Percentiles rank a stretch among this genome's conserved stretches.
These are phyloP conservation scores for Capronia americana DNA, from an alignment of 2,329 filamentous ascomycete species.

Conservation along the genomic window DNA sequence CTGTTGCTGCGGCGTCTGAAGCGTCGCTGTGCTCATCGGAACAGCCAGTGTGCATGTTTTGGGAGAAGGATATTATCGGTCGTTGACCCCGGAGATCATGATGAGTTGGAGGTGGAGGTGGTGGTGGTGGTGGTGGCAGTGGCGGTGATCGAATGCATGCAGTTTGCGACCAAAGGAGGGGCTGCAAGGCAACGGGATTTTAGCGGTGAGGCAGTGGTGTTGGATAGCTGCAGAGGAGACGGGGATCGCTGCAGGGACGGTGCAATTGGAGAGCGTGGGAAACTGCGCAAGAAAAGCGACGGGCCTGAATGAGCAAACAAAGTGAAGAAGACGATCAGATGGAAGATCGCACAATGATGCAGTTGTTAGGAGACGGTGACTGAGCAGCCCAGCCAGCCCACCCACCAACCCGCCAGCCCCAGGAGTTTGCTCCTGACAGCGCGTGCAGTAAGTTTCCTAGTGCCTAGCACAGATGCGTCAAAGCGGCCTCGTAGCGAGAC, in stretches of 20 bases:
- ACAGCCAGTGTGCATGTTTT: constrained; percentile 37
- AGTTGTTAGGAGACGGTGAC: constrained; percentile 1
- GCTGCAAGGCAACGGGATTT: constrained; percentile 4
- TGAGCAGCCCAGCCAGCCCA: not conserved
- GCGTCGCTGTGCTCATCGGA: constrained; percentile 40
- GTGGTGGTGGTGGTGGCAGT: constrained; percentile 8
- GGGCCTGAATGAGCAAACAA: constrained; percentile 8
- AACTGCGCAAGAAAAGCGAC: constrained; percentile 1
- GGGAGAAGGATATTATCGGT: constrained; percentile 31
- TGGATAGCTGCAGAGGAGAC: not conserved
- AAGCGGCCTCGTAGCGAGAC: constrained; percentile 20
- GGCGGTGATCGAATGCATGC: constrained; percentile 23
- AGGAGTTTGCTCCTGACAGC: constrained; percentile 9
- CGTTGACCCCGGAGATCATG: constrained; percentile 41
- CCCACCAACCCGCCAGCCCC: constrained; percentile 4
- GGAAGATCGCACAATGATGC: constrained; percentile 5
- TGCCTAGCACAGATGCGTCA: constrained; percentile 15
- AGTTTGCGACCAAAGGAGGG: constrained; percentile 13
- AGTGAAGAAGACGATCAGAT: constrained; percentile 9
- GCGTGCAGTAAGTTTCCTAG: not conserved
- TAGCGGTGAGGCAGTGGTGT: constrained; percentile 17
- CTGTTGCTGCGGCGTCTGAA: constrained; percentile 40
- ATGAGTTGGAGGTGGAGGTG: not conserved
- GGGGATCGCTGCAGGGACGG: not conserved
- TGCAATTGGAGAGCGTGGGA: not conserved